phyloP scores from a whole-genome alignment of 192 early-diverging fungal genomes.

The Entophlyctis luteolus region DNA sequence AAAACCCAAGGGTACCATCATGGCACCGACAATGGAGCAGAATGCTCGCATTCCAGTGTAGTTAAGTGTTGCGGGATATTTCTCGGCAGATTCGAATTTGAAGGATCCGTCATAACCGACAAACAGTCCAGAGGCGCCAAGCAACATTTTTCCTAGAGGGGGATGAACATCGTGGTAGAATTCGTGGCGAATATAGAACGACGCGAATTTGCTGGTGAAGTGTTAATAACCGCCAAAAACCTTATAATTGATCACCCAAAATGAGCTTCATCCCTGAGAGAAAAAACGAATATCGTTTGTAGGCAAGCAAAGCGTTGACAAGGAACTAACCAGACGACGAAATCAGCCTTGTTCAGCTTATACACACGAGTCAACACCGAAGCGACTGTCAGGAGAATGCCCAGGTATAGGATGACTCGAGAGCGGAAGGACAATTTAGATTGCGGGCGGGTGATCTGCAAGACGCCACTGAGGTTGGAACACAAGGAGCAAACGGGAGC shows the following conservation, averaged over 20 bases:
- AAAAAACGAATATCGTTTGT: neutral
- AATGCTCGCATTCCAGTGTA: conserved; percentile 86
- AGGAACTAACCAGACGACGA: conserved; percentile 42
- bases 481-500: no score
- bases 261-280: conserved; percentile 57
- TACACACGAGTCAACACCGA: conserved; percentile 45
- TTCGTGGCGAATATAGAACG: conserved; percentile 83
- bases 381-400: conserved; percentile 22
- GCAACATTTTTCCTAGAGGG: conserved; percentile 92
- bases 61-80: conserved; percentile 76
- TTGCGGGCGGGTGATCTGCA: no score
- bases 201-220: conserved; percentile 71
- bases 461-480: no score
- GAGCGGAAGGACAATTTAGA: no score
- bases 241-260: conserved; percentile 42
- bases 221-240: neutral
- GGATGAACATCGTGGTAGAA: conserved; percentile 99
- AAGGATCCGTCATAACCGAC: conserved; percentile 85
- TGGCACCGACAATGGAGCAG: conserved; percentile 80
- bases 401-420: neutral
- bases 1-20: conserved; percentile 86
- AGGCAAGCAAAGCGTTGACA: neutral
- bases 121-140: conserved; percentile 76
- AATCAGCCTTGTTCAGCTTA: conserved; percentile 38
- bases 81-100: conserved; percentile 71